phyloP scores from a whole-genome alignment of 768 basidiomycete genomes.

The Mycena haematopus region DNA sequence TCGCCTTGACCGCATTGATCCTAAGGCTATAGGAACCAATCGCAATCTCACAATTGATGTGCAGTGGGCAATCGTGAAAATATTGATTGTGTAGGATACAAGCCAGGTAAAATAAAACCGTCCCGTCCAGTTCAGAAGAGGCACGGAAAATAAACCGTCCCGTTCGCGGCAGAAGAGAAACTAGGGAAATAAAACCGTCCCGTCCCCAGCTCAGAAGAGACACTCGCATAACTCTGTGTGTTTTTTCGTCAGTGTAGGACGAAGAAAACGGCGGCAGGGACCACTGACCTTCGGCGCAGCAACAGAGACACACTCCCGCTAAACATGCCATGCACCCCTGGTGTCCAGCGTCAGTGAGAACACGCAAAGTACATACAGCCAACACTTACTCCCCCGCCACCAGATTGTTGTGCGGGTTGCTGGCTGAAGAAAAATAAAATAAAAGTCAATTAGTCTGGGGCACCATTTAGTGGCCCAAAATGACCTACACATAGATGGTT shows the following conservation, averaged over 20 bases:
- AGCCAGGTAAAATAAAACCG: slow-evolving; percentile 8
- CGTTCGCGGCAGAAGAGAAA: too few species aligned
- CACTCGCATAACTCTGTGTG: slow-evolving; percentile 76
- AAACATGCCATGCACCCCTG: slow-evolving; percentile 67
- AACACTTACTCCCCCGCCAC: slow-evolving; percentile 37
- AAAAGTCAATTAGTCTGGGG: background rate
- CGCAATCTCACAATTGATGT: background rate
- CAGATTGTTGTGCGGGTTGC: slow-evolving; percentile 56
- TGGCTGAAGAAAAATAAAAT: slow-evolving; percentile 39
- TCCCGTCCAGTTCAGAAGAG: too few species aligned
- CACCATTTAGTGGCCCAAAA: background rate
- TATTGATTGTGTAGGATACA: background rate
- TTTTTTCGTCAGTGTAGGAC: slow-evolving; percentile 16
- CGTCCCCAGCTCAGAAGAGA: slow-evolving; percentile 51
- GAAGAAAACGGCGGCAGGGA: background rate
- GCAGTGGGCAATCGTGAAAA: background rate
- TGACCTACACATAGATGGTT: slow-evolving; percentile 76
- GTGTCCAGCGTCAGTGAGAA: too few species aligned
- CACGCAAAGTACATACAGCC: too few species aligned
- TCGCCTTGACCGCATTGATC: background rate
- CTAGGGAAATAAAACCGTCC: background rate
- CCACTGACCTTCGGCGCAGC: slow-evolving; percentile 73
- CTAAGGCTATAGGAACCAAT: slow-evolving; percentile 2
- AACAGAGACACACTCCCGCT: slow-evolving; percentile 68
- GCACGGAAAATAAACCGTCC: background rate